Base-by-base conservation (phyloP, 2,329 filamentous ascomycete genomes). In the Hypoxylon sp. region DNA sequence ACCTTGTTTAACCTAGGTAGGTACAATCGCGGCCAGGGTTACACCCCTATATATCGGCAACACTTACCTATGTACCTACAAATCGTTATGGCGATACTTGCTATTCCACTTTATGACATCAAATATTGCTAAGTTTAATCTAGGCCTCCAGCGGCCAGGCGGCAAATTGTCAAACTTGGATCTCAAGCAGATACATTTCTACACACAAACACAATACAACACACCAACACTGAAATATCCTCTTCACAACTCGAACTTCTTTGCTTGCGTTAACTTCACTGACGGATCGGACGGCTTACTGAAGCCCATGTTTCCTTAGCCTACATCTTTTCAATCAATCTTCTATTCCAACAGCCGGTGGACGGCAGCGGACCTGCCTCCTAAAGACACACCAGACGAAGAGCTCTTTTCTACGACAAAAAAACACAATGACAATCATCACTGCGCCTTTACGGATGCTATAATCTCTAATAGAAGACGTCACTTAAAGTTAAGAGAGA, bases 371-470 rank as follows among this genome's bases (percentile, higher is more conserved):
- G 2, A 8, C n/a, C 6, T 20, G 3, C 22, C 40, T 42, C n/a
- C 14, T 13, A 40, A 40, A 33, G 4, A 17, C 8, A 22, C 60
- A 8, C 62, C 58, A 3, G 58, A 66, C 6, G 25, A 58, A 2
- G 58, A 66, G 6, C 49, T 69, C 10, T 62, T 65, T 20, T 62
- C n/a, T 66, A 62, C 33, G 54, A 62, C 14, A 63, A 54, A 1
- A 1, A n/a, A 62, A 6, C 44, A 46, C 33, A 62, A 58, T n/a
- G 0, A 42, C 11, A 59, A 44, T 3, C 33, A 46, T 17, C 53
- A 42, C 14, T 20, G 62, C 14, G 20, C 48, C 11, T 54, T 54
- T 25, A 11, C 8, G 13, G 22, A 64, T 17, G 10, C 3, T 10
- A n/a, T 31, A 10, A 6, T 10, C 22, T 4, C 14, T 2, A 25